Base-by-base conservation (phyloP, 1,139 yeast genomes). In the Debaryomyces singareniensis region DNA sequence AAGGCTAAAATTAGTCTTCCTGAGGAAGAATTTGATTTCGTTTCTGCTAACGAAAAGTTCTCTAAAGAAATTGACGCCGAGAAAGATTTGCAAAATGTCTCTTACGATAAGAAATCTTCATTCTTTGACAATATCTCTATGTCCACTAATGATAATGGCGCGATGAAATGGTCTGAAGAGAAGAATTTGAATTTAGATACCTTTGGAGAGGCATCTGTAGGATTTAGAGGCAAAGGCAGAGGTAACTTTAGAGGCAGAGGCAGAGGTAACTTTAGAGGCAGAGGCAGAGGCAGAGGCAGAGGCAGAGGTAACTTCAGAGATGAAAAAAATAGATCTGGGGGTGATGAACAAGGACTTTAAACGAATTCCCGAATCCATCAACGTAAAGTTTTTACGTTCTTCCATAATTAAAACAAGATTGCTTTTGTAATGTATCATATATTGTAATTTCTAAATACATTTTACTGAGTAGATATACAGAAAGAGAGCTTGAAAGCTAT, bases 51-150 rank as follows among this genome's bases (percentile, higher is more conserved):
- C 51, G 87, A 86, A 22, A 79, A 75, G 41, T 73, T 74, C 44
- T 49, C 51, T 18, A 62, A 55, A 38, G 71, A 68, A 23, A 49
- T 50, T 14, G 51, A 56, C 34, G 39, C 42, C 13, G 55, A 50
- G 34, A 53, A 48, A 13, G 51, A 46, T 27, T 36, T 38, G n/a
- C 51, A 50, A 16, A 42, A 32, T 21, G 34, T 45, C 2, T 42
- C 45, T 26, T 84, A 84, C 54, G 71, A 81, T 52, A 80, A 75
- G 47, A 71, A 70, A 43, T 71, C 84, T 9, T 84, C 95, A 2
- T 86, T 86, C 52, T 86, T 86, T 45, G 95, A 86, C 55, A 74
- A 72, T 35, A 71, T 86, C 38, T 81, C 93, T 6, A 75, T 84
- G 5, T 68, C 76, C 1, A 62, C 66, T 18, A 70, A 54, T 29